These are phyloP conservation scores for Ochetophila trinervis DNA, from an alignment of 306 rosid genomes.

Conservation along the genomic window DNA sequence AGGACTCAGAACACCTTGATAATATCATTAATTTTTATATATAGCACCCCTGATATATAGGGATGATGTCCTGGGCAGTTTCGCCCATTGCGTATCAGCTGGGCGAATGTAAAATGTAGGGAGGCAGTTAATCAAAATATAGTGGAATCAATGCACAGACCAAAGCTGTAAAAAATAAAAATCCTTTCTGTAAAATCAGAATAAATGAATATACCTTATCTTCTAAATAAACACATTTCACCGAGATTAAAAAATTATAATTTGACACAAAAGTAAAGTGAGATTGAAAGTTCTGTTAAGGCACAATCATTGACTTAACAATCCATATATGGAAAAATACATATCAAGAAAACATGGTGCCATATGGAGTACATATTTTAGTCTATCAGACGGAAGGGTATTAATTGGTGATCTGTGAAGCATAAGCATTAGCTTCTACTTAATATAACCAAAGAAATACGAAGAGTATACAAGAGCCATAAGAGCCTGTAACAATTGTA, in stretches of 20 bases:
- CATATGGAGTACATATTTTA: constrained; percentile 59
- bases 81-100: too few species aligned
- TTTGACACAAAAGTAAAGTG: constrained; percentile 17
- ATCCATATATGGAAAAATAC: constrained; percentile 69
- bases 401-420: constrained; percentile 22
- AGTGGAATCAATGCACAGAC: constrained; percentile 84
- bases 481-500: not conserved
- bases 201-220: constrained; percentile 12
- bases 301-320: constrained; percentile 74
- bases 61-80: too few species aligned
- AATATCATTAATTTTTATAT: too few species aligned
- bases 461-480: not conserved
- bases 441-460: not conserved
- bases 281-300: constrained; percentile 32
- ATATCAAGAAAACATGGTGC: constrained; percentile 72
- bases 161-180: constrained; percentile 83
- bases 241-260: not conserved
- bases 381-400: constrained; percentile 74
- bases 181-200: constrained; percentile 18
- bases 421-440: not conserved
- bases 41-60: too few species aligned
- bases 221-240: not conserved
- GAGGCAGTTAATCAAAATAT: too few species aligned
- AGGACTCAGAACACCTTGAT: too few species aligned
- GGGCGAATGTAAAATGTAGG: too few species aligned